A percentile compares a stretch with the other conserved stretches of the same genome.
These are phyloP conservation scores for Xylaria sp. DNA, from an alignment of 2,329 filamentous ascomycete species.

Conservation along the genomic window DNA sequence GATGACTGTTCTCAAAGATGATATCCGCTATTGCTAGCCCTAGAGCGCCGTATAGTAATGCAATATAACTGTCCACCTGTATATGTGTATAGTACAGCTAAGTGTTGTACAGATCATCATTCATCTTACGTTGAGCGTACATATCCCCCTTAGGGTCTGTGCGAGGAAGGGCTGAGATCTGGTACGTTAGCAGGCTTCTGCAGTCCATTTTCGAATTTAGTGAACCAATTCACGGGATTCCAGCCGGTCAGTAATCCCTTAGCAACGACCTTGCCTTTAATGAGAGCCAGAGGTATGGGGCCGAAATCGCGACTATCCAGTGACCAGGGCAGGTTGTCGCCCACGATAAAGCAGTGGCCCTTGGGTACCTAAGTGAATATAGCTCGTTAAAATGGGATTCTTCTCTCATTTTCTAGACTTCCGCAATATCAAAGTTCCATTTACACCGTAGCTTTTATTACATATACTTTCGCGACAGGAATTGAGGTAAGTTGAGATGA, in stretches of 20 bases:
- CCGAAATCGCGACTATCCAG: conserved; percentile 89
- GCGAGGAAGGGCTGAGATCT: not conserved
- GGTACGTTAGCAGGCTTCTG: conserved; percentile 29
- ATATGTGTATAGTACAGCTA: conserved; percentile 5
- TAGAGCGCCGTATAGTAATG: conserved; percentile 34
- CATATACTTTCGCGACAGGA: no score
- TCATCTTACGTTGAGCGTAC: not conserved
- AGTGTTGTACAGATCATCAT: conserved; percentile 19
- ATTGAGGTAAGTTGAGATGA: not conserved
- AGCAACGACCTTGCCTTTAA: conserved; percentile 83
- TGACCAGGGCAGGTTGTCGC: conserved; percentile 87
- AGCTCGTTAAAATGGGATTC: conserved; percentile 4
- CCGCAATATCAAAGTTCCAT: not conserved
- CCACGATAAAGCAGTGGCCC: conserved; percentile 91
- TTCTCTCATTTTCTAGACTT: not conserved
- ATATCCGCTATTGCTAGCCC: conserved; percentile 42
- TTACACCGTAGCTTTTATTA: not conserved
- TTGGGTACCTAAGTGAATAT: conserved; percentile 73
- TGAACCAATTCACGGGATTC: conserved; percentile 63
- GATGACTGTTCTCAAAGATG: conserved; percentile 45
- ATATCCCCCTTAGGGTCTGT: not conserved
- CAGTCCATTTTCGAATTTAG: conserved; percentile 60
- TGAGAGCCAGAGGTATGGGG: conserved; percentile 83
- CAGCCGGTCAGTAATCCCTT: conserved; percentile 52
- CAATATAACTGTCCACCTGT: conserved; percentile 13